Percentiles rank a stretch among this genome's conserved stretches.
phyloP scores from a whole-genome alignment of 2,329 filamentous ascomycete genomes.

The Furcasterigmium furcatum region DNA sequence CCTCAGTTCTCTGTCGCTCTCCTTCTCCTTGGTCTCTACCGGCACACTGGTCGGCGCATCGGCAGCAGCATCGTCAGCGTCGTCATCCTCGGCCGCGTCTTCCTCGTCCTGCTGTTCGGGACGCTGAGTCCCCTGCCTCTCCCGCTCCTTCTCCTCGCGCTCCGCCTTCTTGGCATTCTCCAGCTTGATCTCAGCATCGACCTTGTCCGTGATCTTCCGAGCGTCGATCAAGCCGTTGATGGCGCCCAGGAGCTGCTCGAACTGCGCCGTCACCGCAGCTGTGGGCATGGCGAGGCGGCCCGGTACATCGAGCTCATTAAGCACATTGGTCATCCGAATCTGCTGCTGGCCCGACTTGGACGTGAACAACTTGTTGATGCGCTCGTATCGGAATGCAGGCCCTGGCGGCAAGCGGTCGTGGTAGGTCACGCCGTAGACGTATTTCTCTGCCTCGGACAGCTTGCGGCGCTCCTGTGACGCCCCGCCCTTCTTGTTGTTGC shows the following conservation, averaged over 20 bases:
- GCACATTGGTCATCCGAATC: constrained; percentile 67
- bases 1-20: constrained; percentile 25
- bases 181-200: constrained; percentile 67
- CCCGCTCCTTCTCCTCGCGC: constrained; percentile 34
- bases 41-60: not conserved
- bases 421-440: constrained; percentile 78
- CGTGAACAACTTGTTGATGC: constrained; percentile 73
- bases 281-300: constrained; percentile 72
- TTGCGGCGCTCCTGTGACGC: constrained; percentile 58
- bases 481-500: constrained; percentile 48
- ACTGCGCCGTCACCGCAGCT: constrained; percentile 64
- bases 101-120: constrained; percentile 6
- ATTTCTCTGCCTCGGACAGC: constrained; percentile 72
- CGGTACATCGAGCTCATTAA: constrained; percentile 70
- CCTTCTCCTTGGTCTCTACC: constrained; percentile 18
- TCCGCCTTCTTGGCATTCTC: constrained; percentile 55
- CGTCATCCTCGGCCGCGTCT: not conserved
- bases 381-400: constrained; percentile 85
- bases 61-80: constrained; percentile 1
- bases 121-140: constrained; percentile 5
- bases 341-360: constrained; percentile 77
- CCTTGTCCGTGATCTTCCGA: constrained; percentile 71
- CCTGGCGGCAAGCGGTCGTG: constrained; percentile 84
- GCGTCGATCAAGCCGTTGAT: constrained; percentile 70
- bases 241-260: constrained; percentile 66